Evolutionary conservation across 2,329 filamentous ascomycete species (phyloP).

Genomic region (Didymella glomerata): DNA sequence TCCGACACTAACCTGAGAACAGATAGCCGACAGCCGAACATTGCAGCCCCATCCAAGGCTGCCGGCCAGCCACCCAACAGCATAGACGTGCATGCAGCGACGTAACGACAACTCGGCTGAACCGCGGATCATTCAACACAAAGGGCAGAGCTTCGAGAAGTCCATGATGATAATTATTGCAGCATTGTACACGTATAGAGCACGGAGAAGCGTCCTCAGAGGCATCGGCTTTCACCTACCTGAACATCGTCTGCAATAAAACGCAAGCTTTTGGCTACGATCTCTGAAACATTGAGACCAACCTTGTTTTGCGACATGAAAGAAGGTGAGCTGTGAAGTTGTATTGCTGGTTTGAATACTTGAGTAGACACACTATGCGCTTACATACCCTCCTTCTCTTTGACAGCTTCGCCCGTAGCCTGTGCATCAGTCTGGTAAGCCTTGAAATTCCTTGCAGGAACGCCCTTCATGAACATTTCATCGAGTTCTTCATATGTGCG

Average conservation of each 20-base stretch:
- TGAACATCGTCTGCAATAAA: background rate
- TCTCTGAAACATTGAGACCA: too few relatives aligned
- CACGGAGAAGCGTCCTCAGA: background rate
- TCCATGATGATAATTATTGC: background rate
- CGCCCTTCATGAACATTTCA: conserved; percentile 71
- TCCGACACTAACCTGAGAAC: background rate
- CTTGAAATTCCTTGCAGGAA: conserved; percentile 34
- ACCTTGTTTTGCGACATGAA: background rate
- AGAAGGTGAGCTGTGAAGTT: background rate
- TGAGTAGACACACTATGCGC: background rate
- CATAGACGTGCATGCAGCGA: conserved; percentile 5
- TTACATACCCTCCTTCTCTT: conserved; percentile 24
- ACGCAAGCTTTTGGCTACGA: background rate
- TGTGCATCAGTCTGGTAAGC: conserved; percentile 27
- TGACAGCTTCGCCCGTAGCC: conserved; percentile 14
- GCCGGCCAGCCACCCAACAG: conserved; percentile 4
- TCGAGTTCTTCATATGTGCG: conserved; percentile 85
- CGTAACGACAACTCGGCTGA: conserved; percentile 1
- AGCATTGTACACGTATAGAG: background rate
- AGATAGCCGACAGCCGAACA: conserved; percentile 14
- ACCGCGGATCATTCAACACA: background rate
- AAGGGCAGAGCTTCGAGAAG: background rate
- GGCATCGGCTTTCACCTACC: too few relatives aligned
- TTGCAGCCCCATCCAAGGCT: conserved; percentile 2
- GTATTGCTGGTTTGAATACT: background rate